These are phyloP conservation scores for Phytophthora kernoviae DNA, from an alignment of 352 stramenopile genomes.

Conservation along the genomic window DNA sequence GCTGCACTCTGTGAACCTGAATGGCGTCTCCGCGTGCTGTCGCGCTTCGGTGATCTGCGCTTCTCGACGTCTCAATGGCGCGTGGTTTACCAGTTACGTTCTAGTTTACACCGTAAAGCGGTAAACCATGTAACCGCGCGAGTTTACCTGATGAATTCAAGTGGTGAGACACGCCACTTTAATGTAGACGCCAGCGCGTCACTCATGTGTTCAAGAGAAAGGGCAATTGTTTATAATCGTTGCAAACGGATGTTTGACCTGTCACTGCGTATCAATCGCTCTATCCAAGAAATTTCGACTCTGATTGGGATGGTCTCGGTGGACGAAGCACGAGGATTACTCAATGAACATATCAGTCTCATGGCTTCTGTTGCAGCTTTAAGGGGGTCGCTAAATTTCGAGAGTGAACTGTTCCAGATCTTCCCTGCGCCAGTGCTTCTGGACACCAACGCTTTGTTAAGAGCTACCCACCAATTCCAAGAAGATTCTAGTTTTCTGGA, in stretches of 20 bases:
- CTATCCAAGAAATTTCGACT: slow-evolving; percentile 87
- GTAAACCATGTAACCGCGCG: slow-evolving; percentile 63
- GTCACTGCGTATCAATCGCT: slow-evolving; percentile 86
- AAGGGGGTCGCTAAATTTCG: slow-evolving; percentile 78
- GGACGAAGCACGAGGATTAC: slow-evolving; percentile 69
- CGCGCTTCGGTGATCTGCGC: slow-evolving; percentile 53
- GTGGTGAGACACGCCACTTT: slow-evolving; percentile 76
- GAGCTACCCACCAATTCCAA: slow-evolving; percentile 63
- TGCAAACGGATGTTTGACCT: slow-evolving; percentile 89
- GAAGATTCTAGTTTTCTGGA: slow-evolving; percentile 54
- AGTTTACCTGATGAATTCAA: slow-evolving; percentile 86
- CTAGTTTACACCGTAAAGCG: slow-evolving; percentile 64
- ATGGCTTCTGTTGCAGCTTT: slow-evolving; percentile 83
- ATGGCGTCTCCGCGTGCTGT: slow-evolving; percentile 63
- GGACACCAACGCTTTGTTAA: slow-evolving; percentile 76
- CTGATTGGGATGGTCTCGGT: slow-evolving; percentile 83
- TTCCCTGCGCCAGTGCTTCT: slow-evolving; percentile 81
- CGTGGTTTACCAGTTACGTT: slow-evolving; percentile 67
- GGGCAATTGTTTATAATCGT: slow-evolving; percentile 79
- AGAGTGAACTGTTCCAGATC: slow-evolving; percentile 87
- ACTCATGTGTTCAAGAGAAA: slow-evolving; percentile 82
- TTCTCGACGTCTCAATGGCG: slow-evolving; percentile 64
- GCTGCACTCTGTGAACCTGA: slow-evolving; percentile 55
- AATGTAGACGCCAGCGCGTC: slow-evolving; percentile 48
- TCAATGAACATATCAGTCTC: slow-evolving; percentile 88